phyloP scores from a whole-genome alignment of 2,329 filamentous ascomycete species.

The Fusarium kyushuense region DNA sequence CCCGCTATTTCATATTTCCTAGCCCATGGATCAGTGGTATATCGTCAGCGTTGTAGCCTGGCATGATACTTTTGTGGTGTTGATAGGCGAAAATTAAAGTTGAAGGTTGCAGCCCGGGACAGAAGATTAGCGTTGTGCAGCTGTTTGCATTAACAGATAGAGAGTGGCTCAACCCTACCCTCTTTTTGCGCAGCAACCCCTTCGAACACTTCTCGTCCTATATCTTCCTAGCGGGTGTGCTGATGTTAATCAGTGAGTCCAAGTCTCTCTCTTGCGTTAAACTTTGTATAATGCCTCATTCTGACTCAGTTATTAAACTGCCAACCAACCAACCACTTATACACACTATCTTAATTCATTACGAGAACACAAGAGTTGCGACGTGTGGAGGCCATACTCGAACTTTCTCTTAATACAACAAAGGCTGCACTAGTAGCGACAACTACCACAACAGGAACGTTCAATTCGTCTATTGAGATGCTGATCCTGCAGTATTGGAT shows the following conservation, averaged over 20 bases:
- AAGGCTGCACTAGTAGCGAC: not conserved
- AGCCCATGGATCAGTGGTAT: slow-evolving; percentile 27
- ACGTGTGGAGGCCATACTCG: slow-evolving; percentile 12
- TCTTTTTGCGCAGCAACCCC: not conserved
- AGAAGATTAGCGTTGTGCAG: slow-evolving; percentile 15
- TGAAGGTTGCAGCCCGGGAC: not conserved
- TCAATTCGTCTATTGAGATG: slow-evolving; percentile 11
- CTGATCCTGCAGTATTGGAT: slow-evolving; percentile 1
- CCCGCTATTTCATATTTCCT: slow-evolving; percentile 32
- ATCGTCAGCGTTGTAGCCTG: slow-evolving; percentile 17
- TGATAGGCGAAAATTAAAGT: too few species aligned
- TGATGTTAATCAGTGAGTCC: slow-evolving; percentile 28
- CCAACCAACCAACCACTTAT: slow-evolving; percentile 18
- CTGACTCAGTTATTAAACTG: slow-evolving; percentile 16
- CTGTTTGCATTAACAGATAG: slow-evolving; percentile 31
- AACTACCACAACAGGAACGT: not conserved
- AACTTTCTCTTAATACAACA: too few species aligned
- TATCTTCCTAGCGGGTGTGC: slow-evolving; percentile 5
- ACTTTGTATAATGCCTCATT: not conserved
- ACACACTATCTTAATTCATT: slow-evolving; percentile 7
- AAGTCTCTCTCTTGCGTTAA: not conserved
- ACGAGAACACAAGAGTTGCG: slow-evolving; percentile 9
- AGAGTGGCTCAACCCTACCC: slow-evolving; percentile 1
- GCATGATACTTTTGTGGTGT: too few species aligned
- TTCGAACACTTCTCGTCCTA: not conserved